Evolutionary conservation across 1,284 basidiomycete species (phyloP), one percentile per base, ranked within the genome.

Genomic region (Leccinum insolens): DNA sequence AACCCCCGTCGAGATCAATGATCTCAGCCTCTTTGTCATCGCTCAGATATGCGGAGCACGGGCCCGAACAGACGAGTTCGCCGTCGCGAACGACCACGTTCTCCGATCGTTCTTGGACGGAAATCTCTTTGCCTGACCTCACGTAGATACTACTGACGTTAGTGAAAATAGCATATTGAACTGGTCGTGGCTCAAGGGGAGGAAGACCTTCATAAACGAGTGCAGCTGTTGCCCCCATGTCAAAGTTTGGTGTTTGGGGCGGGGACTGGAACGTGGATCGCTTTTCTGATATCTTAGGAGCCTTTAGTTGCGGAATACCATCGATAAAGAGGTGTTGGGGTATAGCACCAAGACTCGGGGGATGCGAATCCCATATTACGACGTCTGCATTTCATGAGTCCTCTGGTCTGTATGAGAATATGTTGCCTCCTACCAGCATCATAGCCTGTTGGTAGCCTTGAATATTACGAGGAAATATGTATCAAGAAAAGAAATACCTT

Each of bases 251-350:
- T 7, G 85, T 85, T 20, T 71, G 65, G 0, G 84, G 83, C 2
- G 72, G 65, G 1, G 71, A 69, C 66, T 81, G 80, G 74, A 73
- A 82, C 5, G 68, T 52, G 71, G 62, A 72, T 41, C 44, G 78
- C 77, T 82, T 87, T 72, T 60, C 34, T 0, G 76, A 61, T 7
- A 76, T 61, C 8, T 61, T 22, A 0, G 85, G 81, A 4, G 82
- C 73, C 37, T 80, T 80, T 61, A 91, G 82, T 72, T 91, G 89
- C 11, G 84, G 71, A 59, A 89, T 83, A 4, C 89, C 89, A 72
- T 91, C 90, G 67, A 92, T 88, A 83, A 88, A 91, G 55, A 91
- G 89, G 70, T 87, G 86, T 14, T 73, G 87, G 77, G 81, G 90
- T 77, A 78, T 87, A 76, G 73, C 78, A 52, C 81, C 83, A 37